Conservation (phyloP, 805 yeast genomes). For the Candida chilensis region DNA sequence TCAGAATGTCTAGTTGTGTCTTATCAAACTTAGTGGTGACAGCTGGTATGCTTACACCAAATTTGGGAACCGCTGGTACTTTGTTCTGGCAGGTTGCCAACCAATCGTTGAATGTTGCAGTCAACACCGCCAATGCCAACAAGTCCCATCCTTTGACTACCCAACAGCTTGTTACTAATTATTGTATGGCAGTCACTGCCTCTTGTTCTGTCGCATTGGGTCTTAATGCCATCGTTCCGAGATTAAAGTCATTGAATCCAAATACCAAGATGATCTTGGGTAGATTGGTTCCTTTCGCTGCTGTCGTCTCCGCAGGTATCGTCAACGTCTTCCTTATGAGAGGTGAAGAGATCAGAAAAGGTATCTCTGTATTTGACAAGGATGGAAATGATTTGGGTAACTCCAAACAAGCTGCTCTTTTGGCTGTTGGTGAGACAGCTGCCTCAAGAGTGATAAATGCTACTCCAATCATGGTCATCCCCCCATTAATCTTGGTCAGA, state of each 20-base stretch:
- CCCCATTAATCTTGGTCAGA: conserved; percentile 76
- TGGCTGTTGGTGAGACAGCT: conserved; percentile 97
- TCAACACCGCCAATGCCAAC: conserved; percentile 92
- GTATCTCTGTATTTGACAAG: conserved; percentile 62
- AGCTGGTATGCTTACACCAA: conserved; percentile 96
- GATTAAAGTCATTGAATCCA: conserved; percentile 62
- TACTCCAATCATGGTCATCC: conserved; percentile 95
- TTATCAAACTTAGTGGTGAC: conserved; percentile 90
- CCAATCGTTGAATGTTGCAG: conserved; percentile 94
- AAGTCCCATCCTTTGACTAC: conserved; percentile 88
- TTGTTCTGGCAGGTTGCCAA: conserved; percentile 97
- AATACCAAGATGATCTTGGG: conserved; percentile 63
- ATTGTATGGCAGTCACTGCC: conserved; percentile 84
- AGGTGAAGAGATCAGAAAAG: conserved; percentile 84
- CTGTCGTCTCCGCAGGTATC: conserved; percentile 95
- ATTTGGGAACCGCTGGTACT: conserved; percentile 82
- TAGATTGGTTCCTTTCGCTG: conserved; percentile 95
- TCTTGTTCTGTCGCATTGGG: conserved; percentile 96
- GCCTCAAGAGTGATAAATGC: conserved; percentile 92
- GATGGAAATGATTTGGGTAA: conserved; percentile 53
- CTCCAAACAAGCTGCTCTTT: conserved; percentile 79
- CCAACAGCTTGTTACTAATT: conserved; percentile 67
- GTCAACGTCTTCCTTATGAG: conserved; percentile 97
- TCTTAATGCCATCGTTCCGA: conserved; percentile 83
- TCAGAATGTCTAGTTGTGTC: conserved; percentile 95